Evolutionary conservation across 2,329 filamentous ascomycete genomes (phyloP), one percentile per base, ranked within the genome.

Genomic region (Talaromyces sp.): DNA sequence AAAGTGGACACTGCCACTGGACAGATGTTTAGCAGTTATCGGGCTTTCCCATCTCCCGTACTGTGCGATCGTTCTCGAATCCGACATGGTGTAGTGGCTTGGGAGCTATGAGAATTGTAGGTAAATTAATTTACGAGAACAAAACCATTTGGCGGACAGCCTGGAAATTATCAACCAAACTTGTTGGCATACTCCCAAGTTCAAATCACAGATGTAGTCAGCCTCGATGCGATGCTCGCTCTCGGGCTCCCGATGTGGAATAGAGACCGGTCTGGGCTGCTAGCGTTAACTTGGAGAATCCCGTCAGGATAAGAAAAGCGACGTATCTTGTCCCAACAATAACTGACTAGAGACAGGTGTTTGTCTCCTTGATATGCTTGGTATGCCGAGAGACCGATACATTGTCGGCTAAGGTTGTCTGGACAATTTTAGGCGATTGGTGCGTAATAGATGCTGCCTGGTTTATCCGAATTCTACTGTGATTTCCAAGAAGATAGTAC

Each of bases 31-130:
- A 21, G 50, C 56, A 38, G 21, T 54, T 19, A 58, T 58, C 31
- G 32, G 49, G 26, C 56, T 58, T 26, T 53, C 32, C 56, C 56
- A 58, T 58, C 46, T 58, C 31, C 56, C 56, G 31, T 58, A 58
- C 10, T 32, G 32, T 35, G 32, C 56, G 32, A 54, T 26, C 13
- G 32, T 58, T 17, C 26, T 24, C n/a, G 50, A 17, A 13, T 43
- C 32, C 41, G 49, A 19, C 56, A 58, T 54, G 38, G 6, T 51
- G 29, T 32, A 17, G 32, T 17, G 46, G n/a, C 29, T 24, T 35
- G 13, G 29, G 11, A 21, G 32, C 32, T 35, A 24, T 32, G 41
- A 57, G 10, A 6, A 10, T 50, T 14, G 29, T 29, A 51, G 19
- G 31, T 19, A 14, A 17, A 31, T 35, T 35, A 19, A 51, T n/a